A percentile compares a stretch with the other conserved stretches of the same genome.
Conservation (phyloP, 1,284 basidiomycete genomes). For the Mycena citricolor region DNA sequence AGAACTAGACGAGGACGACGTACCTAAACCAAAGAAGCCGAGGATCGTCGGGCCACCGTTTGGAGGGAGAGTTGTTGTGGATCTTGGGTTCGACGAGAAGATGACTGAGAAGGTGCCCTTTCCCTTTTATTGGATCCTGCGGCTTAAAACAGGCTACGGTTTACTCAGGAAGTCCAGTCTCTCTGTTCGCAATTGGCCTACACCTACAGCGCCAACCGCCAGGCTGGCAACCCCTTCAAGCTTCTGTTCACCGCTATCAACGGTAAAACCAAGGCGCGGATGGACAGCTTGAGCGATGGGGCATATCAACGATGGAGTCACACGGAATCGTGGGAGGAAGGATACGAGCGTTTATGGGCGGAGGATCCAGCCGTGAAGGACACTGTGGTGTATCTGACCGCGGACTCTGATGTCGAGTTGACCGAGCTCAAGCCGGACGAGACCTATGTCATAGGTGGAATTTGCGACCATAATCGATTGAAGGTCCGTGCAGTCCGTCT, state of each 20-base stretch:
- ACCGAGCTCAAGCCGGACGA: constrained; percentile 78
- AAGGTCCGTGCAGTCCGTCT: constrained; percentile 75
- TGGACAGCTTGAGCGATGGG: constrained; percentile 69
- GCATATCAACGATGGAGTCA: constrained; percentile 79
- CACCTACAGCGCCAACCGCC: constrained; percentile 85
- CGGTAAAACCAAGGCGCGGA: constrained; percentile 65
- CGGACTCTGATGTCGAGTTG: constrained; percentile 88
- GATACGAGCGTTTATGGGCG: constrained; percentile 70
- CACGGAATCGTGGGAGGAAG: constrained; percentile 79
- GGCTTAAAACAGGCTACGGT: background rate
- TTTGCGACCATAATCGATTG: constrained; percentile 96
- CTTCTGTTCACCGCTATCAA: constrained; percentile 81
- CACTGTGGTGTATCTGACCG: constrained; percentile 89
- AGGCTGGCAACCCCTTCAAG: constrained; percentile 68
- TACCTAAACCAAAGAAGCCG: constrained; percentile 40
- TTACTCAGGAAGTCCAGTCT: constrained; percentile 79
- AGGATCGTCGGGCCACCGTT: constrained; percentile 58
- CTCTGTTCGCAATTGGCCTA: constrained; percentile 87
- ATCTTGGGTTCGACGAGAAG: constrained; percentile 91
- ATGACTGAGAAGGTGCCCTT: constrained; percentile 88
- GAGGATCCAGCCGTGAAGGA: constrained; percentile 36
- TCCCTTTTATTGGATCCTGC: background rate
- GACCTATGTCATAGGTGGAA: constrained; percentile 94
- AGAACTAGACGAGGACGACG: constrained; percentile 50
- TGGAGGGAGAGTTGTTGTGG: constrained; percentile 79